Evolutionary conservation across 2,329 filamentous ascomycete genomes (phyloP).

Genomic region (Pseudogymnoascus sp.): DNA sequence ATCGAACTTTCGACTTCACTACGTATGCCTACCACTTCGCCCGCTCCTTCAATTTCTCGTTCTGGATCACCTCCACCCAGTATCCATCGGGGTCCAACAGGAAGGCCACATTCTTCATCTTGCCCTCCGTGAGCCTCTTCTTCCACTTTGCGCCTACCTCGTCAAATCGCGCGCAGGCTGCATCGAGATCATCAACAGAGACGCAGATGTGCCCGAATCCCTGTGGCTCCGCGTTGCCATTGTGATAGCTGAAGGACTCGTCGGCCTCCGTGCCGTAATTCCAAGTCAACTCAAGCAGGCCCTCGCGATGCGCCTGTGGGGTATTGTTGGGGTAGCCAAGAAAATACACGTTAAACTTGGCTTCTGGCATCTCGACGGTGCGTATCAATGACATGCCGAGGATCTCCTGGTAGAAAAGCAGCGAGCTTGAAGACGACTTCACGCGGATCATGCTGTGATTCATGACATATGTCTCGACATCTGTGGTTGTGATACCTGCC

Average conservation of each 20-base stretch:
- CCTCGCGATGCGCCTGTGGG: conserved; percentile 57
- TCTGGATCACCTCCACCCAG: conserved; percentile 73
- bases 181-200: conserved; percentile 72
- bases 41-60: conserved; percentile 49
- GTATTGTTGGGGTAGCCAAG: conserved; percentile 60
- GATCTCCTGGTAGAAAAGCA: conserved; percentile 72
- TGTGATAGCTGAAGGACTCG: conserved; percentile 71
- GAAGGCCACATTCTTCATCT: conserved; percentile 89
- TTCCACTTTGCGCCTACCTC: conserved; percentile 75
- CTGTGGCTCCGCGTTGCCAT: conserved; percentile 80
- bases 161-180: conserved; percentile 77
- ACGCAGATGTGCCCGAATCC: conserved; percentile 83
- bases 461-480: conserved; percentile 64
- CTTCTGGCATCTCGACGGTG: conserved; percentile 56
- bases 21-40: conserved; percentile 10
- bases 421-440: conserved; percentile 64
- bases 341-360: conserved; percentile 83
- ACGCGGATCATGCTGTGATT: conserved; percentile 91
- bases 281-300: conserved; percentile 82
- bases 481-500: conserved; percentile 60
- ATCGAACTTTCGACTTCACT: neutral
- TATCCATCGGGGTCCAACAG: conserved; percentile 78
- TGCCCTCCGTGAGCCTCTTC: conserved; percentile 81
- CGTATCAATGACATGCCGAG: conserved; percentile 78
- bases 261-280: conserved; percentile 76